Evolutionary conservation across 2,329 filamentous ascomycete species (phyloP).

Genomic region (Fusarium acutatum): DNA sequence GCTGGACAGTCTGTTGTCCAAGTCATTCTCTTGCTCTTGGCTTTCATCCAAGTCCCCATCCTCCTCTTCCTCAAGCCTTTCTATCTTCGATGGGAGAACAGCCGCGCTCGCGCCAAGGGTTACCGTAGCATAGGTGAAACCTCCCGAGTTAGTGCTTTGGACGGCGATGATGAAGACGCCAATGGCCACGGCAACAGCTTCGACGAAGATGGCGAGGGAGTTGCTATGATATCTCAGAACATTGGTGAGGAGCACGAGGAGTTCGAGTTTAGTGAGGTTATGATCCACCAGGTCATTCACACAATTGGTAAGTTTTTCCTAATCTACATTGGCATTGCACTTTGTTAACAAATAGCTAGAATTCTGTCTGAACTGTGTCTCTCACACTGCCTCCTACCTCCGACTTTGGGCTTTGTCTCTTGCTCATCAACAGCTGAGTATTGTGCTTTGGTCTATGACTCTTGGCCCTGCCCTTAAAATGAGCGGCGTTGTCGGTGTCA

Average conservation of each 20-base stretch:
- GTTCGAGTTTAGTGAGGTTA: constrained; percentile 95
- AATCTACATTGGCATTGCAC: neutral
- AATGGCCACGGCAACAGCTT: constrained; percentile 68
- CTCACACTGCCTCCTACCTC: constrained; percentile 97
- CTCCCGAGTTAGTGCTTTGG: constrained; percentile 86
- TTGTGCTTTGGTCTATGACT: constrained; percentile 97
- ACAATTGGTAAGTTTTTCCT: constrained; percentile 80
- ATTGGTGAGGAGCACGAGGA: constrained; percentile 89
- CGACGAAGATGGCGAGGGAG: constrained; percentile 78
- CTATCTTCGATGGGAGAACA: constrained; percentile 94
- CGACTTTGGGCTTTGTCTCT: constrained; percentile 98
- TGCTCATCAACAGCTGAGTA: constrained; percentile 95
- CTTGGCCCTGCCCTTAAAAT: constrained; percentile 77
- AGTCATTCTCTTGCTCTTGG: constrained; percentile 79
- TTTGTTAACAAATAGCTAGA: constrained; percentile 62
- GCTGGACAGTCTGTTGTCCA: constrained; percentile 80
- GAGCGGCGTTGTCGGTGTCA: constrained; percentile 73
- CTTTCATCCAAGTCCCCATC: constrained; percentile 86
- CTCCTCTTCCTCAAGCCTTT: constrained; percentile 95
- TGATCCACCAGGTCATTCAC: constrained; percentile 99
- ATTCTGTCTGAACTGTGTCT: constrained; percentile 99
- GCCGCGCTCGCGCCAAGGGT: constrained; percentile 83
- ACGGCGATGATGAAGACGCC: constrained; percentile 75
- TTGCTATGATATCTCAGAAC: constrained; percentile 89
- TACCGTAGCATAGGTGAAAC: constrained; percentile 94